Evolutionary conservation across 2,329 filamentous ascomycete species (phyloP).

Genomic region (Grosmannia serpens): DNA sequence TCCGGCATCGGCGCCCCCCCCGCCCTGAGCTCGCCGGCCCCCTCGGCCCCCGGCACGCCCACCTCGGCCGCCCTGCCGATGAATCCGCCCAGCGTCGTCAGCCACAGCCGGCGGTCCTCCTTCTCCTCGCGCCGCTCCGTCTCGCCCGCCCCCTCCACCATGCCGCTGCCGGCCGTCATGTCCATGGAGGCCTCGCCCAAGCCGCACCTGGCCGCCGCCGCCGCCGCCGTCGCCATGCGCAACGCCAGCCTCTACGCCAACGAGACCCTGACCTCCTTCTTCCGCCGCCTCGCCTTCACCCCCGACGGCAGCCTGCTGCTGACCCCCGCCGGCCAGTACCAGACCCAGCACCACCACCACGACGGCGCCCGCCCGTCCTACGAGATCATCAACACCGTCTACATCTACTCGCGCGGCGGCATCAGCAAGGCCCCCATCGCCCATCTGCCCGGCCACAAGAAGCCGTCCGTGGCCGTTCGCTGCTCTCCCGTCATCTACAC

Average conservation of each 20-base stretch:
- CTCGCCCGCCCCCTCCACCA: conserved; percentile 81
- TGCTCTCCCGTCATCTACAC: conserved; percentile 89
- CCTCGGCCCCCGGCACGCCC: conserved; percentile 88
- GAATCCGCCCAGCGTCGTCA: conserved; percentile 84
- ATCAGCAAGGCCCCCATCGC: conserved; percentile 95
- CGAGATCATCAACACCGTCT: conserved; percentile 92
- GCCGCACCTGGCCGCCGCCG: conserved; percentile 37
- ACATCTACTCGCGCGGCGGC: conserved; percentile 91
- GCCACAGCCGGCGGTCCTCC: conserved; percentile 87
- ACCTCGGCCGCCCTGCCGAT: conserved; percentile 83
- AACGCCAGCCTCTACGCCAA: conserved; percentile 92
- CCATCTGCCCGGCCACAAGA: conserved; percentile 93
- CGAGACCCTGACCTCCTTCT: conserved; percentile 94
- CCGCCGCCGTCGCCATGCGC: conserved; percentile 52
- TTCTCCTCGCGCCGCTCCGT: conserved; percentile 81
- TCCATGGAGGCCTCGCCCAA: conserved; percentile 83
- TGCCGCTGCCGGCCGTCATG: conserved; percentile 92
- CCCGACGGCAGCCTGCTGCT: conserved; percentile 90
- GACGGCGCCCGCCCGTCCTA: conserved; percentile 60
- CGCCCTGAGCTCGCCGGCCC: conserved; percentile 59
- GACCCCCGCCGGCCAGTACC: conserved; percentile 91
- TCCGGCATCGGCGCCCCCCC: conserved; percentile 29
- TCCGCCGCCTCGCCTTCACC: conserved; percentile 84
- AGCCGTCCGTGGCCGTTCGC: conserved; percentile 89
- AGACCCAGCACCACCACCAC: conserved; percentile 60